Evolutionary conservation across 805 yeast species (phyloP).

Genomic region (Saccharomycopsis sp.): DNA sequence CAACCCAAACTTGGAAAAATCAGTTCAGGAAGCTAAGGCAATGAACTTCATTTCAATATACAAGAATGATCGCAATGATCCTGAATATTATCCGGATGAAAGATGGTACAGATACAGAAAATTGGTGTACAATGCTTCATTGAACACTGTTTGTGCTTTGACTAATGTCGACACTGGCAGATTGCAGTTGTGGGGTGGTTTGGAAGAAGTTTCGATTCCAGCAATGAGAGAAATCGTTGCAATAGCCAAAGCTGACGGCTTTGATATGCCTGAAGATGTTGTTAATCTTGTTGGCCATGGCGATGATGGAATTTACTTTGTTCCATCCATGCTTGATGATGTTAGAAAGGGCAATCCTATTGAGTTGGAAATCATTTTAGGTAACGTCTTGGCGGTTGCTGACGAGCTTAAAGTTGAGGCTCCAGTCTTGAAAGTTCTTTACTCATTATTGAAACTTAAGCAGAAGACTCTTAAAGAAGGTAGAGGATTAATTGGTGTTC

Average conservation of each 20-base stretch:
- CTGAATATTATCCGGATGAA: conserved; percentile 36
- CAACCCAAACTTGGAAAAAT: conserved; percentile 30
- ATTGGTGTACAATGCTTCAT: conserved; percentile 58
- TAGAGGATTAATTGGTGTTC: conserved; percentile 39
- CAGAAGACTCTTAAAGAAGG: conserved; percentile 58
- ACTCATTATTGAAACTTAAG: conserved; percentile 50
- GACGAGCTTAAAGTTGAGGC: conserved; percentile 39
- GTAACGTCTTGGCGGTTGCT: conserved; percentile 53
- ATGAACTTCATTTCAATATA: conserved; percentile 38
- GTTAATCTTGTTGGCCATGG: conserved; percentile 44
- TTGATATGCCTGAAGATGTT: conserved; percentile 39
- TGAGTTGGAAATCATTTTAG: conserved; percentile 62
- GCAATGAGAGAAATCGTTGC: conserved; percentile 59
- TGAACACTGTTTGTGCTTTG: conserved; percentile 55
- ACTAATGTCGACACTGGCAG: conserved; percentile 53
- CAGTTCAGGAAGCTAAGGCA: conserved; percentile 30
- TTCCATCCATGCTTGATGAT: conserved; percentile 70
- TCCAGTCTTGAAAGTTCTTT: conserved; percentile 56
- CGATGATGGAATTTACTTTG: conserved; percentile 49
- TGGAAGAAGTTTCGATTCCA: conserved; percentile 37
- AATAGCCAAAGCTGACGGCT: conserved; percentile 63
- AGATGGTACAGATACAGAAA: conserved; percentile 54
- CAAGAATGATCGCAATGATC: conserved; percentile 34
- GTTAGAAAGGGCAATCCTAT: conserved; percentile 55
- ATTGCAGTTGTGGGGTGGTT: conserved; percentile 37